A percentile compares a stretch with the other conserved stretches of the same genome.
These are phyloP conservation scores for Umbelopsis vinacea DNA, from an alignment of 192 early-diverging fungal genomes.

Conservation along the genomic window DNA sequence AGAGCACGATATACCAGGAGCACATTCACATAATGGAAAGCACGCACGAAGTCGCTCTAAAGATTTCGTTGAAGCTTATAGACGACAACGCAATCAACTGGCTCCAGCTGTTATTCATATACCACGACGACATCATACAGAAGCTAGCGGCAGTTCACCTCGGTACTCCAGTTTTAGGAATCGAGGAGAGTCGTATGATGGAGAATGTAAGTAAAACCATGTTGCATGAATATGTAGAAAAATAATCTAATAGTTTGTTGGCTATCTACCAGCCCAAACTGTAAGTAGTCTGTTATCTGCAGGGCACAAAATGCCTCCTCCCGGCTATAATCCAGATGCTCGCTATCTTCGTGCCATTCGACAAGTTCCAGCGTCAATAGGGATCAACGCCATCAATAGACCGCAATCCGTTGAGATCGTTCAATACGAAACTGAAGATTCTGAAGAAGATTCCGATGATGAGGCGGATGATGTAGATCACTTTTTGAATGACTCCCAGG, in stretches of 20 bases:
- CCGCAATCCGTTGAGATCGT: not conserved
- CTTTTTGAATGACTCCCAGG: not conserved
- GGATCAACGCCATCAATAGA: not conserved
- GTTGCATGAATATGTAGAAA: not conserved
- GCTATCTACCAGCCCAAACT: not conserved
- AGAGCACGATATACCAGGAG: not conserved
- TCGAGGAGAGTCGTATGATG: too few relatives aligned
- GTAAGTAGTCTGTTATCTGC: not conserved
- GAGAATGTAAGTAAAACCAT: too few relatives aligned
- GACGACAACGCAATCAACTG: not conserved
- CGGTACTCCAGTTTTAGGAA: too few relatives aligned
- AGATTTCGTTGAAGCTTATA: constrained; percentile 6
- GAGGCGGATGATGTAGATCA: not conserved
- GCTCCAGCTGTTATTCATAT: constrained; percentile 5
- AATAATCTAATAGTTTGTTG: too few relatives aligned
- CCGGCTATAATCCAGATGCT: not conserved
- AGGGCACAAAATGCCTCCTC: constrained; percentile 10
- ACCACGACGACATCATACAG: not conserved
- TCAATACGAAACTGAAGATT: not conserved
- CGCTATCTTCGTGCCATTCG: not conserved
- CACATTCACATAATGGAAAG: not conserved
- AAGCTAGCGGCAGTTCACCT: not conserved
- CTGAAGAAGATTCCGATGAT: not conserved
- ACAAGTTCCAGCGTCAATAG: not conserved
- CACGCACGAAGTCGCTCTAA: constrained; percentile 8